These are phyloP conservation scores for Neurospora sp. DNA, from an alignment of 495 filamentous ascomycete species.

Conservation along the genomic window DNA sequence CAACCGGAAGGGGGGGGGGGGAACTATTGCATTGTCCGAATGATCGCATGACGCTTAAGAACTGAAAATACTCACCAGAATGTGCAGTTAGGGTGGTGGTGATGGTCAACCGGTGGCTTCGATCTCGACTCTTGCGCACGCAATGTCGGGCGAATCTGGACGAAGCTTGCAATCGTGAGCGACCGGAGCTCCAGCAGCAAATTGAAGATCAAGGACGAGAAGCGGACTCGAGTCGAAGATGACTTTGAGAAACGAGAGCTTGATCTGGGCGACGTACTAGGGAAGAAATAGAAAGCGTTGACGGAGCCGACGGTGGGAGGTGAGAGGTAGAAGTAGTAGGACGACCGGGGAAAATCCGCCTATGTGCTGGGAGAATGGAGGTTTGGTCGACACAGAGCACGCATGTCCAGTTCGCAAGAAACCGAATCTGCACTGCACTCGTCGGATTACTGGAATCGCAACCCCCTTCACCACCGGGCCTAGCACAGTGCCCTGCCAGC, in stretches of 20 bases:
- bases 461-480: background rate
- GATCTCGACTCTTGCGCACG: slow-evolving; percentile 15
- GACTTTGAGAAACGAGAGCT: background rate
- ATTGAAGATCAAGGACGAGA: background rate
- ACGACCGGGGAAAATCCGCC: background rate
- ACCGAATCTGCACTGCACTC: background rate
- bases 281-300: background rate
- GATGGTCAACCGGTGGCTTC: slow-evolving; percentile 14
- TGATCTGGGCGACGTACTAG: background rate
- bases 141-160: slow-evolving; percentile 8
- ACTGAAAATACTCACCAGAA: slow-evolving; percentile 29
- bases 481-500: background rate
- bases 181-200: slow-evolving; percentile 4
- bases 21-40: slow-evolving; percentile 3
- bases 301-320: background rate
- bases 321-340: background rate
- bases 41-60: slow-evolving; percentile 29
- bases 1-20: slow-evolving; percentile 12
- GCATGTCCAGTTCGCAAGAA: background rate
- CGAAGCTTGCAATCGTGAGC: slow-evolving; percentile 10
- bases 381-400: background rate
- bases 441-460: background rate
- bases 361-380: background rate
- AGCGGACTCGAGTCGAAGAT: background rate
- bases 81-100: slow-evolving; percentile 21